Evolutionary conservation across 179 eudicot genomes (phyloP), one percentile per base, ranked within the genome.

Genomic region (Silene noctiflora): DNA sequence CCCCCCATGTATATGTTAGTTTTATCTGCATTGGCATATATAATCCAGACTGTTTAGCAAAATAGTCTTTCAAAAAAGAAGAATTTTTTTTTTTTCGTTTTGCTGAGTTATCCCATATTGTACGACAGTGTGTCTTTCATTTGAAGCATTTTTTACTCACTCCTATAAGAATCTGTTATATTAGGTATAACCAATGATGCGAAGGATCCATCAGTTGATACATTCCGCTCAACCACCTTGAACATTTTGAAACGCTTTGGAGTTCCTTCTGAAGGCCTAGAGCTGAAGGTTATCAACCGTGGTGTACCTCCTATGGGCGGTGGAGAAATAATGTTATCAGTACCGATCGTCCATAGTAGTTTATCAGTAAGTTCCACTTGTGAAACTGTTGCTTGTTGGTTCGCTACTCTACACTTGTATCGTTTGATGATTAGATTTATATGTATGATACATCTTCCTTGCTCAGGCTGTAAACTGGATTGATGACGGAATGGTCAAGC

Each of bases 231-330:
- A 60, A 84, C 97, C 14, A 89, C 99, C 22, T 77, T 95, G 73
- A 86, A 78, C 20, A 75, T 95, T 46, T 60, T 95, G 65, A 89
- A 88, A 83, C 89, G 85, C 46, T 95, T 95, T 76, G 98, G 97
- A 78, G 91, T 93, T 78, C 86, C 90, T 73, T 79, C 92, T 17
- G 97, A 95, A 80, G 99, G 97, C 62, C 80, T 95, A 78, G 91
- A 87, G 64, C 83, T 93, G 79, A 93, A 89, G 83, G 89, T 95
- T 70, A 90, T 86, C 78, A 87, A 80, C 66, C 91, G 99, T 7
- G 99, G 97, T n/a, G 89, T 83, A 53, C 89, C 97, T 79, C 99
- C 99, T 56, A 58, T 67, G 70, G 99, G 99, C 48, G 99, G 99
- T 63, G 99, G 99, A 73, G 95, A 88, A 84, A 84, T 95, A 72